Conservation (phyloP, 257 asterid species). For the Solanum pennellii region DNA sequence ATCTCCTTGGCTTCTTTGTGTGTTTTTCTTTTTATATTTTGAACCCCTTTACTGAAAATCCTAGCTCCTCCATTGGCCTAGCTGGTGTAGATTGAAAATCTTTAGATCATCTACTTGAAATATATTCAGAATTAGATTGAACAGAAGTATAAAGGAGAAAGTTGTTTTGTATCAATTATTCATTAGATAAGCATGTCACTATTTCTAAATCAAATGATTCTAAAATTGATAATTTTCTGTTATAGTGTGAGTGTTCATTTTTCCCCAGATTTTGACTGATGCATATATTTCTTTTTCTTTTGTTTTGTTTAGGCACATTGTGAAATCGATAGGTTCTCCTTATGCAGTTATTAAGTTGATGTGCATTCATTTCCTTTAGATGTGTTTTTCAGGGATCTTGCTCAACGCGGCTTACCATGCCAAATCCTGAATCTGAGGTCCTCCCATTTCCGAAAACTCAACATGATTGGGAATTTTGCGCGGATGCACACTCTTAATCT, state of each 20-base stretch:
- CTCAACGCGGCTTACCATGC: conserved; percentile 71
- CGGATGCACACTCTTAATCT: conserved; percentile 60
- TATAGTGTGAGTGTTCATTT: neutral
- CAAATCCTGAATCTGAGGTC: conserved; percentile 56
- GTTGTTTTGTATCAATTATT: neutral
- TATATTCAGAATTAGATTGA: neutral
- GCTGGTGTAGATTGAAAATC: neutral
- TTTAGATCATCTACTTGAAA: neutral
- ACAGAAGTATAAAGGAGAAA: neutral
- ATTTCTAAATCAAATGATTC: neutral
- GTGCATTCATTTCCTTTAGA: conserved; percentile 8
- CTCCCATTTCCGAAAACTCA: conserved; percentile 79
- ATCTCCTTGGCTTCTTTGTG: neutral
- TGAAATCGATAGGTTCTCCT: neutral
- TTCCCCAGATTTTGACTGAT: neutral
- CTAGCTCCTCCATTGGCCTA: neutral
- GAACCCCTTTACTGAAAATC: neutral
- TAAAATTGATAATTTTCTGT: neutral
- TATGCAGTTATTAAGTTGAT: neutral
- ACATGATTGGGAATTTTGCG: conserved; percentile 55
- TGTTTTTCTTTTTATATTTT: neutral
- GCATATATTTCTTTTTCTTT: neutral
- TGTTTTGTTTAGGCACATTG: neutral
- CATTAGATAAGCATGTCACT: neutral
- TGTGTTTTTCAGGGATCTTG: conserved; percentile 58